These are phyloP conservation scores for Calycina herbarum DNA, from an alignment of 2,329 filamentous ascomycete genomes.

Conservation along the genomic window DNA sequence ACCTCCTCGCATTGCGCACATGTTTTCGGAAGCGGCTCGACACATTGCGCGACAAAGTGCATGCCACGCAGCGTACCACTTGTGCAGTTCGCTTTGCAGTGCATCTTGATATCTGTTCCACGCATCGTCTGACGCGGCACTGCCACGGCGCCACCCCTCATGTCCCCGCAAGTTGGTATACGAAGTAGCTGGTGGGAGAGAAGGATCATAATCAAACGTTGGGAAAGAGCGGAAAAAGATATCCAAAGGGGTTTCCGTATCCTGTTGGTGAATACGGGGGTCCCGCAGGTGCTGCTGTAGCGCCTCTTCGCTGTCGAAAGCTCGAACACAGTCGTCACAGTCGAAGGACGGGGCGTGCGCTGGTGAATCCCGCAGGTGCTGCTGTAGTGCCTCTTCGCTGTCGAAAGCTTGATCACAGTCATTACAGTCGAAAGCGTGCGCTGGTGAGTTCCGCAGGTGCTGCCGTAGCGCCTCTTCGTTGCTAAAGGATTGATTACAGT, in stretches of 20 bases:
- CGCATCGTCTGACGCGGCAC: conserved; percentile 23
- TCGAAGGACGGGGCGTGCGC: conserved; percentile 19
- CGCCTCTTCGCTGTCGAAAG: conserved; percentile 27
- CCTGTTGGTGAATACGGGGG: conserved; percentile 8
- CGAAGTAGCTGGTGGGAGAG: conserved; percentile 33
- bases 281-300: conserved; percentile 28
- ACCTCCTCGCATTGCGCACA: conserved; percentile 27
- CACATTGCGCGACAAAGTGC: conserved; percentile 27
- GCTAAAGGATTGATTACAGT: conserved; percentile 26
- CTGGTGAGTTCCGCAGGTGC: conserved; percentile 22
- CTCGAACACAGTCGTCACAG: conserved; percentile 26
- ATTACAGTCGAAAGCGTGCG: conserved; percentile 22
- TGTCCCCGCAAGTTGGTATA: conserved; percentile 32
- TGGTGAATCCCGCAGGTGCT: conserved; percentile 24
- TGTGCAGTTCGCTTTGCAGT: conserved; percentile 27
- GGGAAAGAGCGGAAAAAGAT: conserved; percentile 31
- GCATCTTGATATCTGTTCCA: conserved; percentile 30
- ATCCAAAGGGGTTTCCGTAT: conserved; percentile 30
- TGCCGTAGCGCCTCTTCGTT: conserved; percentile 28
- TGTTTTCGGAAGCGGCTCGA: conserved; percentile 28
- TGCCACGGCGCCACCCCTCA: conserved; percentile 24
- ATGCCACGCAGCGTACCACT: conserved; percentile 30
- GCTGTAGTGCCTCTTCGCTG: conserved; percentile 28
- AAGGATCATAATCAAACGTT: conserved; percentile 33
- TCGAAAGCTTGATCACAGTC: conserved; percentile 26